phyloP scores from a whole-genome alignment of 2,329 filamentous ascomycete genomes.

The Microsporum audouinii region DNA sequence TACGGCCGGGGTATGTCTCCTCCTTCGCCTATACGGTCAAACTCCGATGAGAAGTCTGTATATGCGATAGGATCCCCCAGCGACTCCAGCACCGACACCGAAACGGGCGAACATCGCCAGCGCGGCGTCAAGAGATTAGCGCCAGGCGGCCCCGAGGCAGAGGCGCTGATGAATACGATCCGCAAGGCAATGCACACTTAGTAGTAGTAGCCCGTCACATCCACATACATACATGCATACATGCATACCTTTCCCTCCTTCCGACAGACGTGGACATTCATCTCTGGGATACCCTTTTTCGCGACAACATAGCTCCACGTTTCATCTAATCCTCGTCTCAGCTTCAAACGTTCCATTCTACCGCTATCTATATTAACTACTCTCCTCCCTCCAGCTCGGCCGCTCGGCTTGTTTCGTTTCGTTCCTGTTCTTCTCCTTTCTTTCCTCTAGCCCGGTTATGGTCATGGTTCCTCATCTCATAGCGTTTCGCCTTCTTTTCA shows the following conservation, averaged over 20 bases:
- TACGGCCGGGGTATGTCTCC: conserved; percentile 54
- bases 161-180: conserved; percentile 63
- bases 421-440: not conserved
- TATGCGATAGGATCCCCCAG: not conserved
- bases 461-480: not conserved
- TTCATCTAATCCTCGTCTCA: not conserved
- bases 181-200: conserved; percentile 43
- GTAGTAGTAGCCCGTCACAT: not conserved
- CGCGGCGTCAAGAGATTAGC: not conserved
- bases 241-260: not conserved
- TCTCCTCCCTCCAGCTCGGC: not conserved
- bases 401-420: not conserved
- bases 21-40: conserved; percentile 61
- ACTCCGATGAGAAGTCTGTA: not conserved
- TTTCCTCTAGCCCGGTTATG: not conserved
- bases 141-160: conserved; percentile 41
- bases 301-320: not conserved
- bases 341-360: not conserved
- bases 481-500: not conserved
- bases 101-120: not conserved
- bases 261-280: not conserved
- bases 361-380: not conserved
- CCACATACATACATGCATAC: not conserved
- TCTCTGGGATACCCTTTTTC: not conserved
- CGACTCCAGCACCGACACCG: conserved; percentile 18